Evolutionary conservation across 1,284 basidiomycete genomes (phyloP).

Genomic region (Cutaneotrichosporon sp.): DNA sequence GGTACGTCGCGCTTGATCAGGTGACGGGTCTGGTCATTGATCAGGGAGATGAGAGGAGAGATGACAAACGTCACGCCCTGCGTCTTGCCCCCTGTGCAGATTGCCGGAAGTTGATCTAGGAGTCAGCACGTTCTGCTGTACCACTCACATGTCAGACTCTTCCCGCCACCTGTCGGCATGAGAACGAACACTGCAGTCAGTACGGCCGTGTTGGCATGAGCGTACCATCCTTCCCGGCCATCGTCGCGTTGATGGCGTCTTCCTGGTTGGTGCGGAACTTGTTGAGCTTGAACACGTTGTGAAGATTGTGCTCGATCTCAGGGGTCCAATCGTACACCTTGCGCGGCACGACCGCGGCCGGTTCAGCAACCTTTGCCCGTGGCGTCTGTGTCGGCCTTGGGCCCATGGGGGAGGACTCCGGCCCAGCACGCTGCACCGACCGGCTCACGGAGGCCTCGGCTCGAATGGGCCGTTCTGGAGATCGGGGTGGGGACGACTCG

Average conservation of each 20-base stretch:
- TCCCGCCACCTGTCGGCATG: constrained; percentile 97
- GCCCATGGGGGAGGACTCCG: neutral
- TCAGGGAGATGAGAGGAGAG: constrained; percentile 85
- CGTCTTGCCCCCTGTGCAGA: constrained; percentile 71
- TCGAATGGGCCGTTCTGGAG: constrained; percentile 13
- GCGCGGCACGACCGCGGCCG: too few relatives aligned
- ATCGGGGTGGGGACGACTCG: constrained; percentile 33
- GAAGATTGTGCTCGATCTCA: constrained; percentile 67
- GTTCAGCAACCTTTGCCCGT: neutral
- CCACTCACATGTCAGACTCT: constrained; percentile 70
- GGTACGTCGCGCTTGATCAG: constrained; percentile 69
- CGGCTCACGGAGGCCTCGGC: neutral
- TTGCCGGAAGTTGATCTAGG: constrained; percentile 73
- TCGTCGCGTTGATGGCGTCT: constrained; percentile 75
- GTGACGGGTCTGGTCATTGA: constrained; percentile 82
- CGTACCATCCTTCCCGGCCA: constrained; percentile 69
- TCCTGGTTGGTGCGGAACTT: constrained; percentile 82
- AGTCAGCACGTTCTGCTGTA: neutral
- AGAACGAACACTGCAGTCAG: constrained; percentile 72
- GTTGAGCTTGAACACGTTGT: constrained; percentile 66
- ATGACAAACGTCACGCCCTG: constrained; percentile 87
- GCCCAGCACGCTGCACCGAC: neutral
- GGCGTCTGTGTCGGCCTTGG: neutral
- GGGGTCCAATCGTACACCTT: constrained; percentile 56
- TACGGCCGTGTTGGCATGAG: neutral